These are phyloP conservation scores for Termitomyces sp. DNA, from an alignment of 1,284 basidiomycete species.

Conservation along the genomic window DNA sequence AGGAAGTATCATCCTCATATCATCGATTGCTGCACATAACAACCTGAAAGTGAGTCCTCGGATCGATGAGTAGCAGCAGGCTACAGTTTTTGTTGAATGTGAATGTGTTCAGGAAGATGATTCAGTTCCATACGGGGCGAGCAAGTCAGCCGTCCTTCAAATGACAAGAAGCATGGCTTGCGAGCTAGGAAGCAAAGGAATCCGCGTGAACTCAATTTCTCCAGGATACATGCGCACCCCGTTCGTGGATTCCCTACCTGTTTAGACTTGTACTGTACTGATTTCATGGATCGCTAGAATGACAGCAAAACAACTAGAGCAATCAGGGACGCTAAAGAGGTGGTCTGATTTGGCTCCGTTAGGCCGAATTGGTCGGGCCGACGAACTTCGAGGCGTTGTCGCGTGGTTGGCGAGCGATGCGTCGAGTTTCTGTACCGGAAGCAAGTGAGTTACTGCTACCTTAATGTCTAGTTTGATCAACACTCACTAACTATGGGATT, in stretches of 20 bases:
- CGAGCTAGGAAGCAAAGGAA: slow-evolving; percentile 66
- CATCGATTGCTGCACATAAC: slow-evolving; percentile 81
- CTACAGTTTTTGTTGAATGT: slow-evolving; percentile 17
- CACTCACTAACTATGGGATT: background rate
- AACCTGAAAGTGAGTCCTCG: slow-evolving; percentile 61
- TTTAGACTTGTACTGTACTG: background rate
- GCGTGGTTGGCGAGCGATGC: slow-evolving; percentile 78
- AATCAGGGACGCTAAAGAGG: slow-evolving; percentile 63
- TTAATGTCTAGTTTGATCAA: background rate
- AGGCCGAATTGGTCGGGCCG: slow-evolving; percentile 70
- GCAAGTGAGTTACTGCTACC: slow-evolving; percentile 54
- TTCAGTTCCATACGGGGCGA: slow-evolving; percentile 54
- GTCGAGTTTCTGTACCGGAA: slow-evolving; percentile 70
- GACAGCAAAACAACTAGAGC: slow-evolving; percentile 69
- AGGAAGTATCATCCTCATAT: slow-evolving; percentile 80
- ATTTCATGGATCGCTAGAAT: slow-evolving; percentile 64
- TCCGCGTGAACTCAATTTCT: slow-evolving; percentile 71
- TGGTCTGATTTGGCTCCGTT: slow-evolving; percentile 73
- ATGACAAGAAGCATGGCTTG: slow-evolving; percentile 82
- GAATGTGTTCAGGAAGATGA: slow-evolving; percentile 3
- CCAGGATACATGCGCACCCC: slow-evolving; percentile 71
- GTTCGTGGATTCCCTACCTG: slow-evolving; percentile 34
- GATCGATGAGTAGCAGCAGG: slow-evolving; percentile 21
- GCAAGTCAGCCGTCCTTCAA: slow-evolving; percentile 77
- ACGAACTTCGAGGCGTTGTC: slow-evolving; percentile 73